Conservation (phyloP, 345 rosid genomes). For the Gossypium ekmanianum region DNA sequence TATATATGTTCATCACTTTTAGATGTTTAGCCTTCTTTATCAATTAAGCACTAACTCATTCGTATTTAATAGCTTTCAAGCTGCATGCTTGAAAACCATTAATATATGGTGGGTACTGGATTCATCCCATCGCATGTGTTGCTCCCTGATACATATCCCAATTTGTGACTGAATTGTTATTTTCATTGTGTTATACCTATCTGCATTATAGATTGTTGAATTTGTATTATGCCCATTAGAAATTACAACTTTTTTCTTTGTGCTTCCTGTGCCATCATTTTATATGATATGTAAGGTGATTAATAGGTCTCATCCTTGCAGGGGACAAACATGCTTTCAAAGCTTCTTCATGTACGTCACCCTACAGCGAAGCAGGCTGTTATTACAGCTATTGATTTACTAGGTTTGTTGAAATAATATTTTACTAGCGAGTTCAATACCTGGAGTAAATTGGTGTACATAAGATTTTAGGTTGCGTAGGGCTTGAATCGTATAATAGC, state of each 20-base stretch:
- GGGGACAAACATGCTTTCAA: slow-evolving; percentile 98
- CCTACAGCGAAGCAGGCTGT: slow-evolving; percentile 97
- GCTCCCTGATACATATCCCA: background rate
- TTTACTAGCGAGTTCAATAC: background rate
- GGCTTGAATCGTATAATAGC: background rate
- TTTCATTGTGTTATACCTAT: background rate
- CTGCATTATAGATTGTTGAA: slow-evolving; percentile 1
- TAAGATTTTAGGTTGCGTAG: background rate
- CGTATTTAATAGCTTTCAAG: background rate
- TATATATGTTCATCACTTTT: background rate
- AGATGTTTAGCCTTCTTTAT: background rate
- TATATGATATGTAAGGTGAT: slow-evolving; percentile 15
- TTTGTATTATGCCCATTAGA: slow-evolving; percentile 8
- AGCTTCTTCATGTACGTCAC: slow-evolving; percentile 91
- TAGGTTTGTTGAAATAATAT: slow-evolving; percentile 48
- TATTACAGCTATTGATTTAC: slow-evolving; percentile 90
- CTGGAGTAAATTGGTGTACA: background rate
- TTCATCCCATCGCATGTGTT: background rate
- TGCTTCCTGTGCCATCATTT: slow-evolving; percentile 10
- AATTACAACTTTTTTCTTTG: slow-evolving; percentile 14
- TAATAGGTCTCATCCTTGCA: slow-evolving; percentile 35
- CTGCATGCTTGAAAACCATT: slow-evolving; percentile 1
- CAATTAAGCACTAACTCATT: background rate
- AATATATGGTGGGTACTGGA: background rate
- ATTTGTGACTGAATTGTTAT: background rate